Conservation (phyloP, 2,329 filamentous ascomycete species). For the Venturia aucupariae region DNA sequence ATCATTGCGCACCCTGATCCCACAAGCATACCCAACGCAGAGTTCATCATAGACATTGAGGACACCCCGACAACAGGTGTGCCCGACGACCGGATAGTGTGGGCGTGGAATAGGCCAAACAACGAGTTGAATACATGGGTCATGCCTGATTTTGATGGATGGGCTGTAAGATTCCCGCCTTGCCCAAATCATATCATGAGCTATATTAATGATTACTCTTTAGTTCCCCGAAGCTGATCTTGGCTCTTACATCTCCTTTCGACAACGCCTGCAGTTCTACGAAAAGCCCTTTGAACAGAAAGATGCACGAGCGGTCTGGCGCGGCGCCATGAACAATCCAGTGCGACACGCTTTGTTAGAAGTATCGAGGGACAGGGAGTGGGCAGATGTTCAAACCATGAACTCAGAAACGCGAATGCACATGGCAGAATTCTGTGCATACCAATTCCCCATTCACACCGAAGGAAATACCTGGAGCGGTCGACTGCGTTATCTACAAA, state of each 20-base stretch:
- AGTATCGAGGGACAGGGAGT: slow-evolving; percentile 19
- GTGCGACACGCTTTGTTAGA: slow-evolving; percentile 21
- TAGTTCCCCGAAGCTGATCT: slow-evolving; percentile 3
- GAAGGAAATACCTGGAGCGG: slow-evolving; percentile 24
- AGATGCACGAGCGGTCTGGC: slow-evolving; percentile 20
- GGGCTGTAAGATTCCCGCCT: slow-evolving; percentile 9
- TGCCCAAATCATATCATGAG: not conserved
- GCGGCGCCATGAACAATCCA: slow-evolving; percentile 25
- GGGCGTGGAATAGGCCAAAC: slow-evolving; percentile 14
- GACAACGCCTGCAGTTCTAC: slow-evolving; percentile 5
- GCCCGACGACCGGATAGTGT: slow-evolving; percentile 13
- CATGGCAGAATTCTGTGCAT: slow-evolving; percentile 23
- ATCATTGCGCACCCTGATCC: slow-evolving; percentile 40
- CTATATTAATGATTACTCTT: not conserved
- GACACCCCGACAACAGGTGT: slow-evolving; percentile 15
- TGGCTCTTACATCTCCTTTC: slow-evolving; percentile 6
- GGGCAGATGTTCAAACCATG: slow-evolving; percentile 24
- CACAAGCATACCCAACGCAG: slow-evolving; percentile 37
- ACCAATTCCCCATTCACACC: slow-evolving; percentile 18
- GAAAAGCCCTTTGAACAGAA: not conserved
- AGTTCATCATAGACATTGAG: slow-evolving; percentile 42
- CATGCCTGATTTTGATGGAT: slow-evolving; percentile 20
- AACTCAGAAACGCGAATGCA: slow-evolving; percentile 15
- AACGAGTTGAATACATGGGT: slow-evolving; percentile 18
- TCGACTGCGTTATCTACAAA: slow-evolving; percentile 26